These are phyloP conservation scores for Ceriops zippeliana DNA, from an alignment of 345 rosid genomes.

Conservation along the genomic window DNA sequence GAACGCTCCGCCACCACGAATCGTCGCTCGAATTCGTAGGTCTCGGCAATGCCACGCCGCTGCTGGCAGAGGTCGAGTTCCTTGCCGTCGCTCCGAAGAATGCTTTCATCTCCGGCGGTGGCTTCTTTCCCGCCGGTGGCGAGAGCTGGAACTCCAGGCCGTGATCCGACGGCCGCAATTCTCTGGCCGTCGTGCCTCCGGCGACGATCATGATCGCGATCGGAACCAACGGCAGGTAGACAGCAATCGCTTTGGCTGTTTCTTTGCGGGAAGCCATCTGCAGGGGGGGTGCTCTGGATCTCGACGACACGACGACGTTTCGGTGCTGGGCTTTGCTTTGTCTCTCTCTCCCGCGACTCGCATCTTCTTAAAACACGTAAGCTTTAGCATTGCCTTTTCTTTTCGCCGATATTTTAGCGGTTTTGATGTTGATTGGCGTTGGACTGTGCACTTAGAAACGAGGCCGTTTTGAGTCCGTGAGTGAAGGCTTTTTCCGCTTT, in stretches of 20 bases:
- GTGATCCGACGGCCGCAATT: constrained; percentile 67
- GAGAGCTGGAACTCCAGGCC: constrained; percentile 54
- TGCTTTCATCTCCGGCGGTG: constrained; percentile 44
- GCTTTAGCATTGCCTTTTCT: no score
- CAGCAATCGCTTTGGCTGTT: not conserved
- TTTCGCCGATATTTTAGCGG: no score
- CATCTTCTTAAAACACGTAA: no score
- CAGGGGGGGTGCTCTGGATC: no score
- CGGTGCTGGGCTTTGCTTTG: no score
- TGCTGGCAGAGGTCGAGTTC: not conserved
- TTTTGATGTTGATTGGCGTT: no score
- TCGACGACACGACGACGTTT: no score
- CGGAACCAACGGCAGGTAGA: constrained; percentile 12
- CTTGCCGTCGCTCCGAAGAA: constrained; percentile 38
- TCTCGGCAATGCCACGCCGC: constrained; percentile 40
- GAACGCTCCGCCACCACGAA: constrained; percentile 35
- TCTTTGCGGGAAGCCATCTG: not conserved
- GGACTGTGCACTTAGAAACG: no score
- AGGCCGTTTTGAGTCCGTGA: no score
- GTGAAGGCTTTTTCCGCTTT: no score
- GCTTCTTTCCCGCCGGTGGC: constrained; percentile 29
- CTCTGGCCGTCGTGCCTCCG: constrained; percentile 36
- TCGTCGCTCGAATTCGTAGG: constrained; percentile 38
- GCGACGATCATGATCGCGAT: constrained; percentile 1
- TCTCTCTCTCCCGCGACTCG: no score